phyloP scores from a whole-genome alignment of 1,284 basidiomycete species.

The Phenoliferia sp. region DNA sequence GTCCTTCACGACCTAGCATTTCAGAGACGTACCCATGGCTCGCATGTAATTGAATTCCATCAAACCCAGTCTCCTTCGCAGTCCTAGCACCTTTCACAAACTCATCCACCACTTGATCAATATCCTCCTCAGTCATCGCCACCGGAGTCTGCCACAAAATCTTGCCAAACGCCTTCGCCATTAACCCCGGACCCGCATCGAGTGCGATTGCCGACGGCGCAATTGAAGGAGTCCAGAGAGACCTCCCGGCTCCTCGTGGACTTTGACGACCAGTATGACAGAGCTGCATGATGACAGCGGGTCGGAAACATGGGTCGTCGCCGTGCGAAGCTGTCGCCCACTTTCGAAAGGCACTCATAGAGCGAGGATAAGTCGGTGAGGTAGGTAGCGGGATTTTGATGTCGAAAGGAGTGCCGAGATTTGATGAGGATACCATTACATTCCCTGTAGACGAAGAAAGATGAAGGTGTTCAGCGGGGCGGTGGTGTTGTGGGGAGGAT shows the following conservation, averaged over 20 bases:
- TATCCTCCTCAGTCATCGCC: constrained; percentile 58
- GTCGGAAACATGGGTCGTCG: neutral
- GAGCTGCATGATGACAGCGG: constrained; percentile 62
- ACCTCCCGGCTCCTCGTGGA: constrained; percentile 62
- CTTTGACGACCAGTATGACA: constrained; percentile 85
- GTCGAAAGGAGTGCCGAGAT: constrained; percentile 78
- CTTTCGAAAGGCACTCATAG: constrained; percentile 50
- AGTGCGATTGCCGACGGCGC: constrained; percentile 68
- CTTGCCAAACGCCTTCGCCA: constrained; percentile 50
- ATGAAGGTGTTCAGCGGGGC: no score
- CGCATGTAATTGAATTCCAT: constrained; percentile 77
- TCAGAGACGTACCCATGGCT: constrained; percentile 53
- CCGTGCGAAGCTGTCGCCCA: constrained; percentile 55
- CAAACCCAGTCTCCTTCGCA: constrained; percentile 70
- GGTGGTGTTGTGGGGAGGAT: constrained; percentile 8
- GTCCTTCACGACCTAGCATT: neutral
- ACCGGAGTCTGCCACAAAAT: constrained; percentile 61
- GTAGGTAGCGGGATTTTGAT: constrained; percentile 57
- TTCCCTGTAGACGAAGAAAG: constrained; percentile 65
- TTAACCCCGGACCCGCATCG: constrained; percentile 40
- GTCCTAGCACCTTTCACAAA: constrained; percentile 69
- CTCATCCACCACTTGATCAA: constrained; percentile 56
- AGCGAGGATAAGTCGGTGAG: constrained; percentile 41
- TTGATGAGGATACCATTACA: constrained; percentile 64
- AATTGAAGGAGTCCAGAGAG: constrained; percentile 56